Evolutionary conservation across 805 yeast genomes (phyloP).

Genomic region (Martiniozyma abietophila): DNA sequence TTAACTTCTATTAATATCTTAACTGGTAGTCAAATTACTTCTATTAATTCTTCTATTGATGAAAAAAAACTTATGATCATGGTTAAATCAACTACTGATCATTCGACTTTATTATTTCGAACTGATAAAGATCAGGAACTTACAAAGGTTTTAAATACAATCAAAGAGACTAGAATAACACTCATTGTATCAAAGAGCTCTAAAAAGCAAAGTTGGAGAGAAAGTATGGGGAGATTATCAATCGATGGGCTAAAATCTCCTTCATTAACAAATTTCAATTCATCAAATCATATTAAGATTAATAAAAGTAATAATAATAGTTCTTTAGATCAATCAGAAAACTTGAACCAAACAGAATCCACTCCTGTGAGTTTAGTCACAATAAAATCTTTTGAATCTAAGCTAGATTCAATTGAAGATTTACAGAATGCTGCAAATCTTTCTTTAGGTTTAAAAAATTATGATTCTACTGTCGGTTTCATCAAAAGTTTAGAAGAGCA

Average conservation of each 20-base stretch:
- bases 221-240: conserved; percentile 33
- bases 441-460: conserved; percentile 38
- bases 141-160: conserved; percentile 42
- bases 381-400: conserved; percentile 14
- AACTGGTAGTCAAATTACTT: conserved; percentile 11
- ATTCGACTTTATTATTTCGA: conserved; percentile 42
- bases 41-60: background rate
- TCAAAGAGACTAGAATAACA: conserved; percentile 55
- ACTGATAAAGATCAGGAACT: conserved; percentile 54
- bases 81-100: conserved; percentile 13
- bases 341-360: conserved; percentile 43
- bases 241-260: too few relatives aligned
- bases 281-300: too few relatives aligned
- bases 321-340: too few relatives aligned
- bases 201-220: too few relatives aligned
- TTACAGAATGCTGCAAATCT: conserved; percentile 42
- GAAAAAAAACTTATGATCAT: conserved; percentile 12
- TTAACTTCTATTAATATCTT: conserved; percentile 29
- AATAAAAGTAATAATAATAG: too few relatives aligned
- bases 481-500: conserved; percentile 18
- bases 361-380: conserved; percentile 36
- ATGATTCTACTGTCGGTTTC: conserved; percentile 32
- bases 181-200: too few relatives aligned
- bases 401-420: conserved; percentile 31
- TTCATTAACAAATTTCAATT: too few relatives aligned